Conservation (phyloP, 768 basidiomycete species). For the Pluteus cervinus region DNA sequence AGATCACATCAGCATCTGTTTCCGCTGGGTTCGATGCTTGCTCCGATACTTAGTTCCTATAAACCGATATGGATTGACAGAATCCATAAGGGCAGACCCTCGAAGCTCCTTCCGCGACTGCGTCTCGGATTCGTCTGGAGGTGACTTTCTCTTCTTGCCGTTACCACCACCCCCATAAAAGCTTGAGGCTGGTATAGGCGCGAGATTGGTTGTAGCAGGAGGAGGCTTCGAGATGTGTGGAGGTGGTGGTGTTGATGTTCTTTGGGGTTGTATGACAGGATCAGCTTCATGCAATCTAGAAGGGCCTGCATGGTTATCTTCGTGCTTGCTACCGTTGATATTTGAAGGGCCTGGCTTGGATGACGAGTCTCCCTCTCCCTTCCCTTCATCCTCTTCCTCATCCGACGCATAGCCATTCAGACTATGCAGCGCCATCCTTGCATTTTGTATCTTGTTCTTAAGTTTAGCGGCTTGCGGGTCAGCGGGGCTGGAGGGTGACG, state of each 20-base stretch:
- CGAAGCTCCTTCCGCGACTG: conserved; percentile 7
- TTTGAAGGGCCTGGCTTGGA: too few relatives aligned
- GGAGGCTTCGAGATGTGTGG: conserved; percentile 24
- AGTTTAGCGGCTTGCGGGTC: conserved; percentile 27
- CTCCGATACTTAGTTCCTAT: too few relatives aligned
- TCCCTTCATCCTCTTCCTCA: too few relatives aligned
- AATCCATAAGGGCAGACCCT: too few relatives aligned
- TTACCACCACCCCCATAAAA: conserved; percentile 23
- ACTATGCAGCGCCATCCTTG: conserved; percentile 17
- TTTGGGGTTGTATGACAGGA: too few relatives aligned
- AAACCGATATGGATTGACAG: too few relatives aligned
- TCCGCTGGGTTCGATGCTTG: too few relatives aligned
- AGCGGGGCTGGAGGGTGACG: conserved; percentile 7
- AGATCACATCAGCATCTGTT: too few relatives aligned
- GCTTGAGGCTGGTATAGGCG: conserved; percentile 29
- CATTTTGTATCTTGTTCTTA: conserved; percentile 24
- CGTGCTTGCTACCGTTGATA: too few relatives aligned
- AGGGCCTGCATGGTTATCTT: too few relatives aligned
- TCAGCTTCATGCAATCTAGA: too few relatives aligned
- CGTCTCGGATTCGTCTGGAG: too few relatives aligned
- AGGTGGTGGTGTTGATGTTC: conserved; percentile 21
- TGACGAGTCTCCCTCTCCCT: conserved; percentile 1
- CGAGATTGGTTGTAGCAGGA: conserved; percentile 18
- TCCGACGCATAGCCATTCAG: conserved; percentile 23
- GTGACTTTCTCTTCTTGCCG: conserved; percentile 25